Base-by-base conservation (phyloP, 2,329 filamentous ascomycete genomes). In the Beauveria australis region DNA sequence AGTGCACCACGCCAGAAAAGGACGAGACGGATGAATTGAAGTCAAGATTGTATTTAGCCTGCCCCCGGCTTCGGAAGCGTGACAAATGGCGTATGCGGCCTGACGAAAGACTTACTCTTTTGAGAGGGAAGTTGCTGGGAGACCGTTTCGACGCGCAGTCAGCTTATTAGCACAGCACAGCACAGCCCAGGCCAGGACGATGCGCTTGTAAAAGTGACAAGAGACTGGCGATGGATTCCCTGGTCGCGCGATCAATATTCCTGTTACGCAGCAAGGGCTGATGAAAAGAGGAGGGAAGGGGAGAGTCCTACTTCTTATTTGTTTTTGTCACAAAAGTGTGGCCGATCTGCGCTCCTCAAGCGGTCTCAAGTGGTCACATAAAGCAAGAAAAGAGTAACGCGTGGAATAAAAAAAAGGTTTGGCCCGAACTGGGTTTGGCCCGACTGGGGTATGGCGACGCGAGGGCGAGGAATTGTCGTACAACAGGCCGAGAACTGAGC, bases 31-130 rank as follows among this genome's bases (percentile, higher is more conserved):
- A 37, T 37, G 33, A 26, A 26, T 40, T 18, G 19, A 4, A 22
- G 2, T 5, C 33, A 37, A 57, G 3, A 41, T 6, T 3, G 52
- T 28, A 24, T 2, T 2, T 24, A 10, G 22, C 22, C 26, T 9
- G 10, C 28, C 22, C 7, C 24, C 40, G 14, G 22, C 24, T 3
- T 2, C n/a, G 19, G 16, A 7, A 30, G 43, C 37, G 56, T 52
- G 47, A 52, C 48, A 18, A n/a, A 18, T 8, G 47, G 56, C 56
- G 24, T 16, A 28, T 52, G 56, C 56, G 56, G 40, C 33, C 22
- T 51, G 44, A 14, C 37, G 22, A 44, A 30, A 43, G 24, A 52
- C 56, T 59, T 59, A 44, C 56, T 59, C 56, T 52, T 59, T 59
- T 59, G 47, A 59, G 56, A 33, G 43, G 5, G 2, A 14, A 1